A percentile compares a stretch with the other conserved stretches of the same genome.
Conservation (phyloP, 495 filamentous ascomycete genomes). For the Aspergillus cavernicola region DNA sequence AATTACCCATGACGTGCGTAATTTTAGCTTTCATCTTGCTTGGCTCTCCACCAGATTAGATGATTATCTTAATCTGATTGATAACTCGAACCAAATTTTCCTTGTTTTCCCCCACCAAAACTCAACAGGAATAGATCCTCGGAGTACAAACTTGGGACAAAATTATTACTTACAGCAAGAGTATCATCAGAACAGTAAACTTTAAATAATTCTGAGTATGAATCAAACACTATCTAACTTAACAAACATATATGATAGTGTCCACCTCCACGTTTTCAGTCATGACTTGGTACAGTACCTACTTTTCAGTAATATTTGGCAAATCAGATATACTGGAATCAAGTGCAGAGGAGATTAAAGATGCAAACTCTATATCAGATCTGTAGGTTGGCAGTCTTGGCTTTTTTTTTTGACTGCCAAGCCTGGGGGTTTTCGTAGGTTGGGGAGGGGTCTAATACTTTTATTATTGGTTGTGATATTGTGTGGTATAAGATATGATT, state of each 20-base stretch:
- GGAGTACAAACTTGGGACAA: too few species aligned
- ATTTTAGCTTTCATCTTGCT: too few species aligned
- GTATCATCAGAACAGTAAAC: too few species aligned
- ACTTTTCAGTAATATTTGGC: constrained; percentile 2
- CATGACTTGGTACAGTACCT: neutral
- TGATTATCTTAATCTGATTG: constrained; percentile 34
- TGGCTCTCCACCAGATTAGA: constrained; percentile 40
- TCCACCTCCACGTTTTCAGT: neutral
- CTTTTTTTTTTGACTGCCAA: neutral
- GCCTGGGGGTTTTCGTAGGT: neutral
- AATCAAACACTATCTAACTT: neutral
- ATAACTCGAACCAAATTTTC: neutral
- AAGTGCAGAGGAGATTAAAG: neutral
- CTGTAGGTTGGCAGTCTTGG: too few species aligned
- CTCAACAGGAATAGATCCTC: too few species aligned
- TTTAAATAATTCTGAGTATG: neutral
- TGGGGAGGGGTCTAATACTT: neutral
- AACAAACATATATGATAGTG: neutral
- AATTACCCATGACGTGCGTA: too few species aligned
- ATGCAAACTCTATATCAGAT: constrained; percentile 6
- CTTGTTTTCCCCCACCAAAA: neutral
- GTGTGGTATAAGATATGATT: neutral
- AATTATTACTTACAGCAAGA: too few species aligned
- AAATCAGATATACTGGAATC: constrained; percentile 1
- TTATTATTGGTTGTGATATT: neutral